phyloP scores from a whole-genome alignment of 139 green algal genomes.

The Desmodesmus armatus region DNA sequence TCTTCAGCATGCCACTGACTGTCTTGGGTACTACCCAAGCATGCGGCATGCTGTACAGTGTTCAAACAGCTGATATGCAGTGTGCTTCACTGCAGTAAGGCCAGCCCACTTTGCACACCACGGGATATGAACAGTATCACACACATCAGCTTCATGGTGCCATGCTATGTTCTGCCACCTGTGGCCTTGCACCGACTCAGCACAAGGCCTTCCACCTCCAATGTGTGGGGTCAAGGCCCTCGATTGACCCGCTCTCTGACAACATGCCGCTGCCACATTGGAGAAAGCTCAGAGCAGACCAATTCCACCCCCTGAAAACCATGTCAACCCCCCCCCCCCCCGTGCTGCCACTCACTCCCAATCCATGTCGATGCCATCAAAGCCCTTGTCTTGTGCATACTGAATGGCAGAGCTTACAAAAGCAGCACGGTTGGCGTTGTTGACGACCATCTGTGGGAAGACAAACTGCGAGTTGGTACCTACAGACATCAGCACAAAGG shows the following conservation, averaged over 20 bases:
- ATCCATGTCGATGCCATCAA: conserved; percentile 20
- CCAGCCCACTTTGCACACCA: too few species aligned
- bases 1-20: not conserved
- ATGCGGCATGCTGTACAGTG: not conserved
- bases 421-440: not conserved
- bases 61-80: too few species aligned
- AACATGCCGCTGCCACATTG: not conserved
- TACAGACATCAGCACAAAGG: too few species aligned
- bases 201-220: too few species aligned
- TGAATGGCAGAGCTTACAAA: not conserved
- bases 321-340: not conserved
- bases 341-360: not conserved
- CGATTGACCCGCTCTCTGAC: not conserved
- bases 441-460: not conserved
- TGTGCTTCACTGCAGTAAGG: not conserved
- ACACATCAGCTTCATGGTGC: too few species aligned
- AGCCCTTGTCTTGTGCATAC: not conserved
- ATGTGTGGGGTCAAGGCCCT: too few species aligned
- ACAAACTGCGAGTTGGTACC: not conserved
- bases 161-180: too few species aligned
- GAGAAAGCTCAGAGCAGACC: not conserved
- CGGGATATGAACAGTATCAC: too few species aligned
- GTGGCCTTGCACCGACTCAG: not conserved
- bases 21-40: too few species aligned
- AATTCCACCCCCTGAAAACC: not conserved